These are phyloP conservation scores for Paramarasmius palmivorus DNA, from an alignment of 1,284 basidiomycete genomes.

Conservation along the genomic window DNA sequence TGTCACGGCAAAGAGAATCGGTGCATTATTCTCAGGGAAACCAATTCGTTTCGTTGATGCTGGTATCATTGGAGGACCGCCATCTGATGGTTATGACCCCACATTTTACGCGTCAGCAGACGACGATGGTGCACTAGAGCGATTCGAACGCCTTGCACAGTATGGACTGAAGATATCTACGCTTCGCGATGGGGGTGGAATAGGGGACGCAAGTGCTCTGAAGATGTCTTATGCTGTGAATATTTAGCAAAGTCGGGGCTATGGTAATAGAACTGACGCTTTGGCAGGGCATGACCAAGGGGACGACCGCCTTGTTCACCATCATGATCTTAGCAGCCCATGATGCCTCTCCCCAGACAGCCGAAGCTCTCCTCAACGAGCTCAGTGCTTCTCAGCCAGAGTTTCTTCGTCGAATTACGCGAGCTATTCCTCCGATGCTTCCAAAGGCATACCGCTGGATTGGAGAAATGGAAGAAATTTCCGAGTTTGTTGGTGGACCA, in stretches of 20 bases:
- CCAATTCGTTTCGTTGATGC: slow-evolving; percentile 50
- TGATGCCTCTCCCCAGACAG: slow-evolving; percentile 57
- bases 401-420: slow-evolving; percentile 40
- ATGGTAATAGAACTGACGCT: slow-evolving; percentile 1
- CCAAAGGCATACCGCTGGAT: slow-evolving; percentile 64
- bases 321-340: slow-evolving; percentile 62
- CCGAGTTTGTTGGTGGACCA: slow-evolving; percentile 48
- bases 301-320: slow-evolving; percentile 52
- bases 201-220: slow-evolving; percentile 61
- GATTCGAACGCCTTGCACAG: slow-evolving; percentile 40
- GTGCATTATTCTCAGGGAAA: slow-evolving; percentile 38
- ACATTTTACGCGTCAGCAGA: slow-evolving; percentile 54
- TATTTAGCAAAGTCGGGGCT: slow-evolving; percentile 8
- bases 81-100: slow-evolving; percentile 47
- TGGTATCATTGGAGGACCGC: slow-evolving; percentile 59
- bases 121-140: slow-evolving; percentile 38
- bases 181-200: slow-evolving; percentile 44
- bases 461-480: slow-evolving; percentile 63
- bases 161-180: slow-evolving; percentile 48
- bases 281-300: slow-evolving; percentile 54
- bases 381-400: slow-evolving; percentile 46
- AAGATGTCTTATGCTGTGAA: slow-evolving; percentile 67
- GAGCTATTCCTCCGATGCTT: slow-evolving; percentile 46
- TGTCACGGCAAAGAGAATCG: slow-evolving; percentile 48
- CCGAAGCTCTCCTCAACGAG: slow-evolving; percentile 51